Evolutionary conservation across 352 stramenopile genomes (phyloP), one percentile per base, ranked within the genome.

Genomic region (Globisporangium recalcitrans): DNA sequence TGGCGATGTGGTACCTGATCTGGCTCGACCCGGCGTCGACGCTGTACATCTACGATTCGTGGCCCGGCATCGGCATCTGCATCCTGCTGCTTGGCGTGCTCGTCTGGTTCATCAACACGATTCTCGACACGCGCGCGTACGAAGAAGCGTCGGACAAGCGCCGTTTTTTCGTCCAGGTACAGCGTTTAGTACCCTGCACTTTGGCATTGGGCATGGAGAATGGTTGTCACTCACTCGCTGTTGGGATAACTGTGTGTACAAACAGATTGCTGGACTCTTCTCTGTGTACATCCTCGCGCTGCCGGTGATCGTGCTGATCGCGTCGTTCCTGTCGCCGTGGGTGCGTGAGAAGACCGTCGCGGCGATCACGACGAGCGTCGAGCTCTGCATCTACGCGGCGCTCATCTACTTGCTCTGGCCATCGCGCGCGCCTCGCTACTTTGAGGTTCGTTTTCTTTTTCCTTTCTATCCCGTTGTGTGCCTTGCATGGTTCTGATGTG

Each of bases 41-140:
- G 29, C 65, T 91, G 2, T 93, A 91, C 73, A 88, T 93, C 26
- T 91, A 89, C 67, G 84, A 93, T 59, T 93, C 81, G 44, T 90
- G 79, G 81, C 80, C 80, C 4, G 74, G 76, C 3, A 60, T 90
- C 48, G 77, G 78, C 1, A 91, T 91, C 58, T 91, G 80, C 46
- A 49, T 75, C 9, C 55, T 91, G 6, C 82, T 89, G 24, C 60
- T 90, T 22, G 66, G 77, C 13, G 75, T 88, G 4, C 70, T 88
- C 2, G 71, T 70, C 3, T 91, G 82, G 80, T 91, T 91, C 49
- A 62, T 79, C 49, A 74, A 71, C 36, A 88, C 77, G 2, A 74
- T 93, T n/a, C 53, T 88, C 31, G 77, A 87, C 36, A 93, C 83
- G 1, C 70, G 81, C 2, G 78, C 77, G 7, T 81, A 77, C 44